Conservation (phyloP, 2,329 filamentous ascomycete genomes). For the Juglanconis sp. region DNA sequence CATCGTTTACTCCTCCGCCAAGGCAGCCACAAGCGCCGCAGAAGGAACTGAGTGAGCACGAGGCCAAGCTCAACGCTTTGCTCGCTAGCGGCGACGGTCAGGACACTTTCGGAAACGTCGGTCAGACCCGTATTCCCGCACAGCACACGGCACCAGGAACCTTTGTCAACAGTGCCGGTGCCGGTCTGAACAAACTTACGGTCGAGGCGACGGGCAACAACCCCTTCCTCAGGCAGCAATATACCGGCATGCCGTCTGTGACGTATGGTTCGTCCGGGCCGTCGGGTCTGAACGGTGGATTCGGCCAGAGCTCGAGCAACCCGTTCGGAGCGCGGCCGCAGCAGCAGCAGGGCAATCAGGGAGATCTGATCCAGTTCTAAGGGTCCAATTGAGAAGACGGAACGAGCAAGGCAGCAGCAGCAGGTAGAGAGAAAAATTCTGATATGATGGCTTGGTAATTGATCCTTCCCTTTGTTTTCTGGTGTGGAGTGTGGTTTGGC, state of each 20-base stretch:
- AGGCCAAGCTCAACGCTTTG: slow-evolving; percentile 79
- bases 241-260: slow-evolving; percentile 69
- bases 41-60: slow-evolving; percentile 59
- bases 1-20: slow-evolving; percentile 40
- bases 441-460: neutral
- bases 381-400: neutral
- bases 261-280: slow-evolving; percentile 57
- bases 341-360: slow-evolving; percentile 40
- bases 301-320: slow-evolving; percentile 47
- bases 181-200: slow-evolving; percentile 69
- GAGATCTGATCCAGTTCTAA: slow-evolving; percentile 62
- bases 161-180: slow-evolving; percentile 92
- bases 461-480: neutral
- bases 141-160: slow-evolving; percentile 96
- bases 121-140: slow-evolving; percentile 88
- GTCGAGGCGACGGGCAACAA: slow-evolving; percentile 77
- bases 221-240: slow-evolving; percentile 82
- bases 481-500: neutral
- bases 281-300: slow-evolving; percentile 50
- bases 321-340: slow-evolving; percentile 57
- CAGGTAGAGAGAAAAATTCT: neutral
- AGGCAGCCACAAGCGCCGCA: slow-evolving; percentile 47
- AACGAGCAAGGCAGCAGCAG: neutral
- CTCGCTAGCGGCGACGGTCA: slow-evolving; percentile 85
- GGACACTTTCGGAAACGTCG: slow-evolving; percentile 97